A percentile compares a stretch with the other conserved stretches of the same genome.
phyloP scores from a whole-genome alignment of 2,329 filamentous ascomycete genomes.

The Leptographium radiaticola region DNA sequence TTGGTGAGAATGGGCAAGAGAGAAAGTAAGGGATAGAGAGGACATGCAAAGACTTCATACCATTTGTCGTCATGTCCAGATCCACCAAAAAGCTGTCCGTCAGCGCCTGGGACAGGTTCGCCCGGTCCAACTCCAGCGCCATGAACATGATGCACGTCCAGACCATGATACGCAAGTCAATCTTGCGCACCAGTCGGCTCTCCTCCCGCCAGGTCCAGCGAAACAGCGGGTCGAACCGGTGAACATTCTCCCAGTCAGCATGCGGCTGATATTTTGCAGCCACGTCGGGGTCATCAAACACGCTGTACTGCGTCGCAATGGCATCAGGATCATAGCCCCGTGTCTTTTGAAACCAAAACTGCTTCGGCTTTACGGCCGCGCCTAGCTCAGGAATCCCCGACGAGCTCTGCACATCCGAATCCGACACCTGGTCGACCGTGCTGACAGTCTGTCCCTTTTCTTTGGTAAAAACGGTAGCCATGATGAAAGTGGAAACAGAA shows the following conservation, averaged over 20 bases:
- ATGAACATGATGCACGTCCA: slow-evolving; percentile 37
- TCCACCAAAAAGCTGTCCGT: slow-evolving; percentile 34
- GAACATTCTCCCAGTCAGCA: slow-evolving; percentile 23
- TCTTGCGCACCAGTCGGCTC: slow-evolving; percentile 28
- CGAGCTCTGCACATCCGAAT: not conserved
- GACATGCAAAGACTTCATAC: slow-evolving; percentile 14
- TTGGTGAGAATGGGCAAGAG: not conserved
- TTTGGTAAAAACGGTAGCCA: slow-evolving; percentile 15
- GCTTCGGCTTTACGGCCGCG: slow-evolving; percentile 14
- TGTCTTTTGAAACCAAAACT: slow-evolving; percentile 21
- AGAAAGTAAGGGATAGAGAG: not conserved
- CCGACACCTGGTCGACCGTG: slow-evolving; percentile 1
- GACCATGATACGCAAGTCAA: slow-evolving; percentile 27
- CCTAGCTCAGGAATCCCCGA: slow-evolving; percentile 16
- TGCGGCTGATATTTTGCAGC: slow-evolving; percentile 22
- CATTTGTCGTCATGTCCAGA: slow-evolving; percentile 29
- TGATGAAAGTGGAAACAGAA: slow-evolving; percentile 1
- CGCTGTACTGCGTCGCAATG: slow-evolving; percentile 23
- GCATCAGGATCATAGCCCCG: slow-evolving; percentile 18
- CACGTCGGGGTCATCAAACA: slow-evolving; percentile 25
- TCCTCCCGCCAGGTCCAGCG: slow-evolving; percentile 30
- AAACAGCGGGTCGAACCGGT: slow-evolving; percentile 33
- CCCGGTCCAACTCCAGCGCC: slow-evolving; percentile 34
- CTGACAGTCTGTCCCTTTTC: slow-evolving; percentile 5
- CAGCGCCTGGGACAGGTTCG: slow-evolving; percentile 32